Base-by-base conservation (phyloP, 2,329 filamentous ascomycete genomes). In the Exutisphaerella laricina region DNA sequence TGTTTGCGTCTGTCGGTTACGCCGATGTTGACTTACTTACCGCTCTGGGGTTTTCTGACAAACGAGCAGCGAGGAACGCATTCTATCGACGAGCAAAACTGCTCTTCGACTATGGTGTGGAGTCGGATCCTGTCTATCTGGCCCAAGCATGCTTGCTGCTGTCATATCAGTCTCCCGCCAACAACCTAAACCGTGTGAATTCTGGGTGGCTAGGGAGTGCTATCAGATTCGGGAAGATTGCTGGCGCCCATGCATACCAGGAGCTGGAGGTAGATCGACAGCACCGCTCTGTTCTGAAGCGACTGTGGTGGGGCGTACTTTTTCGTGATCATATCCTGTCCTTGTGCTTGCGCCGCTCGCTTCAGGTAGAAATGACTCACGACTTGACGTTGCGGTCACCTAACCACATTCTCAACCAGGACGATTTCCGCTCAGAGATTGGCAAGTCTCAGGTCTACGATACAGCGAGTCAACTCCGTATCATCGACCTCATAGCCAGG, bases 1-100 rank as follows among this genome's bases (percentile, higher is more conserved):
- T 53, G 12, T 53, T 50, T 26, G 44, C 50, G 13, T 37, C 39
- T 18, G 46, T 23, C n/a, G 13, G 20, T 10, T 17, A 29, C 8
- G 29, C 29, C 14, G 39, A 41, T 16, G 17, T 16, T 4, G 29
- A 34, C 17, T 22, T 28, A 5, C 10, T 46, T 10, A n/a, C 28
- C 13, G 22, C 12, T 5, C 26, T 46, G 18, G 44, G 40, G 2
- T 46, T 39, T 18, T 25, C 14, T 1, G 26, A 29, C 23, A 38
- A 43, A 17, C 33, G 44, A 13, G 44, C 43, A 12, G 44, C 44
- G 5, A 32, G 44, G 20, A 42, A 21, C 14, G 29, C 39, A 2
- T 28, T 31, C 22, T 46, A 43, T 21, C 34, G 39, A 12, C 39
- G 30, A 14, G 39, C 44, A 12, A 46, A 46, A 21, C 29, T 35